phyloP scores from a whole-genome alignment of 129 eudicot genomes.

The Heracleum sosnowskyi region DNA sequence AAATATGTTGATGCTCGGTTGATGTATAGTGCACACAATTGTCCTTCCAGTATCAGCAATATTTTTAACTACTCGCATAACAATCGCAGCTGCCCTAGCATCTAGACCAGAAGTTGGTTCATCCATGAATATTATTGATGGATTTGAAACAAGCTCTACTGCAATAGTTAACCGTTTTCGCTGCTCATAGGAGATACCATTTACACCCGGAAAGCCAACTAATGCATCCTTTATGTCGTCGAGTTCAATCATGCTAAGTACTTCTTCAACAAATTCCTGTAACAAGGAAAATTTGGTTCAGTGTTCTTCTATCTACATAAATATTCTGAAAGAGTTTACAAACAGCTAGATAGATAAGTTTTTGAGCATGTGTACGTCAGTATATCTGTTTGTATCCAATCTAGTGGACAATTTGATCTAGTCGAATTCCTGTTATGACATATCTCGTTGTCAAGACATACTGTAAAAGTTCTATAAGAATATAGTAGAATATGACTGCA shows the following conservation, averaged over 20 bases:
- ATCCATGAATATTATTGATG: conserved; percentile 51
- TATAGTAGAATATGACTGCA: background rate
- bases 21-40: conserved; percentile 46
- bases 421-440: background rate
- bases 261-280: conserved; percentile 38
- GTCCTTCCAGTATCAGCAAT: conserved; percentile 50
- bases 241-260: conserved; percentile 42
- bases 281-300: background rate
- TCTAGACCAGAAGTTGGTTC: conserved; percentile 57
- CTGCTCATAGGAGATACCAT: conserved; percentile 46
- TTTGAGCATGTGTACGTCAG: background rate
- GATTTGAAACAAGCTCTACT: conserved; percentile 50
- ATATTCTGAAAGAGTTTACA: background rate
- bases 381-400: background rate
- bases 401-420: background rate
- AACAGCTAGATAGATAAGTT: background rate
- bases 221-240: conserved; percentile 28
- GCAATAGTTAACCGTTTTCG: conserved; percentile 52
- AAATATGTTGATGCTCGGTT: conserved; percentile 40
- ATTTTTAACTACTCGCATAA: conserved; percentile 44
- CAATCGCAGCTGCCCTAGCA: conserved; percentile 55
- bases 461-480: background rate
- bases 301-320: background rate
- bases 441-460: background rate
- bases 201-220: conserved; percentile 44